Evolutionary conservation across 2,329 filamentous ascomycete species (phyloP), one percentile per base, ranked within the genome.

Genomic region (Pseudocercospora eumusae): DNA sequence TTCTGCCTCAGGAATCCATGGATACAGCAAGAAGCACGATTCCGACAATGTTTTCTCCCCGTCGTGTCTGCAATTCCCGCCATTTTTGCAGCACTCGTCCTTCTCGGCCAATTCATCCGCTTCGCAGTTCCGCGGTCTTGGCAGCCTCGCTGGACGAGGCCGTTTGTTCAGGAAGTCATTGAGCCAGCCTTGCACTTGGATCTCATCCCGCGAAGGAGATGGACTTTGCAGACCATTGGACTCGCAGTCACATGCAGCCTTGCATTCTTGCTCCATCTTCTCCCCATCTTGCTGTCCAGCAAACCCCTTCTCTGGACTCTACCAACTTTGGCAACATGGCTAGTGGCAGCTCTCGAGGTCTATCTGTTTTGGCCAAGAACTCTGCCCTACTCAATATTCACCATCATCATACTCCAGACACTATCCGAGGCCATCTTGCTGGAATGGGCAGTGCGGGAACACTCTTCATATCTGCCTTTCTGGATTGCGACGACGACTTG

Each of bases 141-240:
- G 68, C 74, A 76, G 45, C 80, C 84, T 33, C 72, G 68, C 74
- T 86, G 84, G 84, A 78, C 77, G 20, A 75, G 69, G 53, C 76
- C 82, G 3, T 86, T 87, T 63, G 73, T 86, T 18, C 68, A 77
- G 18, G 82, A 84, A 28, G 56, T 62, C 25, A 31, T 62, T n/a
- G 61, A 68, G 54, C 60, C 59, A 10, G 50, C 31, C n/a, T 18
- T 62, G 8, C 66, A 71, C 33, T 52, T 61, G 18, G 70, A 75
- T 50, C 65, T 74, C 54, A 74, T 70, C 57, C 73, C 68, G 54
- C 78, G 73, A 63, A 69, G 67, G 28, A 65, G 70, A 23, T 69
- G 69, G 61, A 71, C 61, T 18, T 23, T 52, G 4, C 64, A 59
- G 13, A 63, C 66, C 2, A 36, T 68, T n/a, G 56, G 57, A 25